Percentiles rank a stretch among this genome's conserved stretches.
Conservation (phyloP, 2,329 filamentous ascomycete species). For the Fusarium nanum region DNA sequence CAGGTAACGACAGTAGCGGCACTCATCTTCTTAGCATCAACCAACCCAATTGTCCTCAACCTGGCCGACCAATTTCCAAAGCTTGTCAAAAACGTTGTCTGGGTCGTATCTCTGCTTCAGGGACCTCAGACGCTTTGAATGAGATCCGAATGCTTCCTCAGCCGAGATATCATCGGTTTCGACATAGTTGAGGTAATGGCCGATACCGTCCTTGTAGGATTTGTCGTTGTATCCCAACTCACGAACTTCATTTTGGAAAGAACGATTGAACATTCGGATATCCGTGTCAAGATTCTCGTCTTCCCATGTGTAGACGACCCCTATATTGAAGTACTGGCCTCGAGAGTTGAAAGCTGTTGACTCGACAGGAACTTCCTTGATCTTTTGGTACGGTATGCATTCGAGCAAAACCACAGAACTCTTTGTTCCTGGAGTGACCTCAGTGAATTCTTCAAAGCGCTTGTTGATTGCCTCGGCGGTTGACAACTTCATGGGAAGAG, state of each 20-base stretch:
- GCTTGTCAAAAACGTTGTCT: conserved; percentile 39
- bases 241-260: conserved; percentile 34
- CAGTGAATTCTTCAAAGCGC: conserved; percentile 30
- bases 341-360: conserved; percentile 43
- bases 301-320: conserved; percentile 33
- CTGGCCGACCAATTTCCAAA: conserved; percentile 38
- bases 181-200: conserved; percentile 38
- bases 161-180: conserved; percentile 30
- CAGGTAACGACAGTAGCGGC: not conserved
- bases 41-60: conserved; percentile 37
- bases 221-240: conserved; percentile 40
- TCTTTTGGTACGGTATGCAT: conserved; percentile 32
- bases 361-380: conserved; percentile 26
- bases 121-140: conserved; percentile 30
- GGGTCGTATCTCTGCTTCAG: conserved; percentile 40
- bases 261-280: conserved; percentile 39
- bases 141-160: conserved; percentile 36
- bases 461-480: conserved; percentile 39
- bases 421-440: conserved; percentile 21
- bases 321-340: conserved; percentile 42
- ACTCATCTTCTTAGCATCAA: not conserved
- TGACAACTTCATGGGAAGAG: conserved; percentile 51
- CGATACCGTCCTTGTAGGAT: conserved; percentile 29
- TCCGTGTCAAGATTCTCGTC: conserved; percentile 29
- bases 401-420: conserved; percentile 37